Evolutionary conservation across 2,329 filamentous ascomycete genomes (phyloP).

Genomic region (Ceratocystis ficicola): DNA sequence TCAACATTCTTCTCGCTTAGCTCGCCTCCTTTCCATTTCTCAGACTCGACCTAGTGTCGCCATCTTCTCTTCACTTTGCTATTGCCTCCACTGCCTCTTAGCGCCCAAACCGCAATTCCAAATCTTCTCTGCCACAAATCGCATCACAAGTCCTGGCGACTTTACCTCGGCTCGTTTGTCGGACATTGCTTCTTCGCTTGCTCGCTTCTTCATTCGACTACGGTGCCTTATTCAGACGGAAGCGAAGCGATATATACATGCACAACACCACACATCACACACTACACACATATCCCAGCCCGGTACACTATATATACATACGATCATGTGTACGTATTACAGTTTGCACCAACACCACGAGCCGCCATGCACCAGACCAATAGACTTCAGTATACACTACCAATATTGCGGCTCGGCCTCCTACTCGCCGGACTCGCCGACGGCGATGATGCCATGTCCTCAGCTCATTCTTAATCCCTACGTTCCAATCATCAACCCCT

Average conservation of each 20-base stretch:
- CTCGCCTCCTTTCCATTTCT: slow-evolving; percentile 1
- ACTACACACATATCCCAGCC: neutral
- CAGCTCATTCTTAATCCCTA: slow-evolving; percentile 27
- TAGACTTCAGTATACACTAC: slow-evolving; percentile 35
- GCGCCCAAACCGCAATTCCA: neutral
- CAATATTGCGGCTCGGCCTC: slow-evolving; percentile 30
- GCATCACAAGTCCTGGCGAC: neutral
- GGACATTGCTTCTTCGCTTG: neutral
- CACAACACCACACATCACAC: neutral
- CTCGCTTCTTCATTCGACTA: neutral
- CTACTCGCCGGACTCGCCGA: slow-evolving; percentile 23
- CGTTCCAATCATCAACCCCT: slow-evolving; percentile 2
- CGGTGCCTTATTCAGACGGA: neutral
- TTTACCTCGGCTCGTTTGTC: neutral
- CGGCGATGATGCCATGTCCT: slow-evolving; percentile 24
- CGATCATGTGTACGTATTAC: slow-evolving; percentile 39
- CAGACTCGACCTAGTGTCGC: neutral
- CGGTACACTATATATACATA: neutral
- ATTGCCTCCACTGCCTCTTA: neutral
- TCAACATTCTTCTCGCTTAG: slow-evolving; percentile 14
- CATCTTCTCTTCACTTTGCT: neutral
- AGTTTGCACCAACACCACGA: slow-evolving; percentile 42
- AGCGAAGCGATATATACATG: neutral
- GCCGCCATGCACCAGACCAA: slow-evolving; percentile 32
- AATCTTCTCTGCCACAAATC: neutral